Conservation (phyloP, 2,329 filamentous ascomycete species). For the Ophiognomonia clavigignenti-juglandacearum region DNA sequence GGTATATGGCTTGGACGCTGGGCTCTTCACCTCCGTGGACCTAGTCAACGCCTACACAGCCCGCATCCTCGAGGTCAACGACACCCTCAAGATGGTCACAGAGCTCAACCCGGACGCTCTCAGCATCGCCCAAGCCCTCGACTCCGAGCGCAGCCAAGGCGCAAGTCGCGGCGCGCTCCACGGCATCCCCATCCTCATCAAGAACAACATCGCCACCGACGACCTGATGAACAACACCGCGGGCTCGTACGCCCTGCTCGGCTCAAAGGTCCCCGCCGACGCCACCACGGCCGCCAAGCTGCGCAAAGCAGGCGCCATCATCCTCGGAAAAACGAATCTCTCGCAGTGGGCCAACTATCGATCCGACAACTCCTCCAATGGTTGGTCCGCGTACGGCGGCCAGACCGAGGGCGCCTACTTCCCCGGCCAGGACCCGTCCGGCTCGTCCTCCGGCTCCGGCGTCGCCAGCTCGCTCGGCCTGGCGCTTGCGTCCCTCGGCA, state of each 20-base stretch:
- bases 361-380: conserved; percentile 52
- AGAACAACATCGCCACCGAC: conserved; percentile 61
- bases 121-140: conserved; percentile 30
- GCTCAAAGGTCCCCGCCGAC: conserved; percentile 52
- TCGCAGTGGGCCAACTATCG: conserved; percentile 63
- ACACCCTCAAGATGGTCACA: conserved; percentile 26
- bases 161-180: conserved; percentile 44
- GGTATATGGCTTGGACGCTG: conserved; percentile 24
- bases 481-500: conserved; percentile 53
- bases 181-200: conserved; percentile 61
- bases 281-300: conserved; percentile 56
- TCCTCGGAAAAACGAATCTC: conserved; percentile 59
- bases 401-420: conserved; percentile 59
- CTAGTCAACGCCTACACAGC: conserved; percentile 26
- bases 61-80: conserved; percentile 30
- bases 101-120: conserved; percentile 35
- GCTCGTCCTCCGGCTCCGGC: conserved; percentile 56
- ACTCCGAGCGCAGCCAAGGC: conserved; percentile 23
- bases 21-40: conserved; percentile 32
- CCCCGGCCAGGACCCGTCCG: conserved; percentile 54
- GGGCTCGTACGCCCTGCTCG: conserved; percentile 59
- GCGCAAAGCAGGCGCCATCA: conserved; percentile 5
- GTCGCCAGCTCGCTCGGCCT: conserved; percentile 57
- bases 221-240: conserved; percentile 60
- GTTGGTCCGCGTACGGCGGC: conserved; percentile 60